Percentiles rank a stretch among this genome's conserved stretches.
phyloP scores from a whole-genome alignment of 495 filamentous ascomycete genomes.

The Annulohypoxylon nitens region DNA sequence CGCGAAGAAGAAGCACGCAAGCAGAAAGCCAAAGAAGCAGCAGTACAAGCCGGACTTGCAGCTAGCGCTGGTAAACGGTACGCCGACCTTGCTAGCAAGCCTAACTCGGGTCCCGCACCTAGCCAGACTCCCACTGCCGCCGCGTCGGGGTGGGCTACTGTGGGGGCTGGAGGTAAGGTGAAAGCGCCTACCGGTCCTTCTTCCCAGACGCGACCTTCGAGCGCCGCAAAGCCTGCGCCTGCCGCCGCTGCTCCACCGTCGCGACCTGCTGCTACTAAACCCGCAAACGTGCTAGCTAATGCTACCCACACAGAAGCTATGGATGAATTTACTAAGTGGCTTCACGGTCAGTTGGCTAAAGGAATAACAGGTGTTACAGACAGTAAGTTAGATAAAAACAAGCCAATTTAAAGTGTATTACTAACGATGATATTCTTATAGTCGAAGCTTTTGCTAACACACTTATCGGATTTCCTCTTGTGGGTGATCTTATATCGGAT shows the following conservation, averaged over 20 bases:
- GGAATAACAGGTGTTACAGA: slow-evolving; percentile 62
- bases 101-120: slow-evolving; percentile 36
- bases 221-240: slow-evolving; percentile 57
- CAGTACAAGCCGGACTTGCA: slow-evolving; percentile 63
- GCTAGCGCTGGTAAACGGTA: slow-evolving; percentile 83
- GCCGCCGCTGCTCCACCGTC: slow-evolving; percentile 25
- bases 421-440: slow-evolving; percentile 57
- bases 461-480: slow-evolving; percentile 79
- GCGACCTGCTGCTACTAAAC: slow-evolving; percentile 33
- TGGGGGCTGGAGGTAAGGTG: slow-evolving; percentile 92
- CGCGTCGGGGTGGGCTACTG: slow-evolving; percentile 86
- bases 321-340: slow-evolving; percentile 96
- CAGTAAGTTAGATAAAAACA: slow-evolving; percentile 61
- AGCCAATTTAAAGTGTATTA: slow-evolving; percentile 69
- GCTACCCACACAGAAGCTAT: slow-evolving; percentile 66
- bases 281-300: slow-evolving; percentile 62
- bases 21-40: slow-evolving; percentile 72
- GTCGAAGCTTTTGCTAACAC: slow-evolving; percentile 85
- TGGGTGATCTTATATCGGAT: slow-evolving; percentile 85
- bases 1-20: slow-evolving; percentile 95
- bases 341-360: slow-evolving; percentile 75
- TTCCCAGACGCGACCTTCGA: slow-evolving; percentile 69
- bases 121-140: slow-evolving; percentile 41
- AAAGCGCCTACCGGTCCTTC: slow-evolving; percentile 76
- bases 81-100: slow-evolving; percentile 93